Conservation (phyloP, 805 yeast genomes). For the Blastobotrys parvus region DNA sequence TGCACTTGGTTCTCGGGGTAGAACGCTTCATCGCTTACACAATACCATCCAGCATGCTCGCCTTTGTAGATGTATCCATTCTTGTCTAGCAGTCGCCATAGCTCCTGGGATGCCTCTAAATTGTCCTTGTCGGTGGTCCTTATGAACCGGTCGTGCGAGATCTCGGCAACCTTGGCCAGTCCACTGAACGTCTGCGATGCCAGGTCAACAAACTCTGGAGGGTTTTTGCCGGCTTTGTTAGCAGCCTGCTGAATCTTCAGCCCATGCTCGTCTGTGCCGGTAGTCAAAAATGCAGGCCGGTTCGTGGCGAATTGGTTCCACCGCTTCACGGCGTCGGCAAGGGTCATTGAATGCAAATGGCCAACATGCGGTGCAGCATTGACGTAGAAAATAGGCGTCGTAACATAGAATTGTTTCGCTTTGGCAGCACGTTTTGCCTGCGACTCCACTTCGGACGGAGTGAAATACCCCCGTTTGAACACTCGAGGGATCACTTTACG, state of each 20-base stretch:
- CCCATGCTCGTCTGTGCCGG: constrained; percentile 98
- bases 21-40: constrained; percentile 88
- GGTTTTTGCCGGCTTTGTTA: constrained; percentile 38
- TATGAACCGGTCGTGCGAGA: constrained; percentile 67
- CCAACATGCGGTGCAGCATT: constrained; percentile 95
- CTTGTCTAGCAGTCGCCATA: constrained; percentile 58
- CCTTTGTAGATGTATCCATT: constrained; percentile 74
- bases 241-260: constrained; percentile 89
- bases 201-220: constrained; percentile 65
- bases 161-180: constrained; percentile 50
- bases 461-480: neutral
- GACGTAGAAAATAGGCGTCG: constrained; percentile 94
- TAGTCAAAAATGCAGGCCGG: constrained; percentile 40
- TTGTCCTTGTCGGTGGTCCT: constrained; percentile 89
- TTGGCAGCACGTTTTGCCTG: neutral
- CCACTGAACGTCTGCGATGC: constrained; percentile 55
- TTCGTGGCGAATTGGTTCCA: constrained; percentile 45
- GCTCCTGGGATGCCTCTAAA: constrained; percentile 45
- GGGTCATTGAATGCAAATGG: constrained; percentile 78
- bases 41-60: constrained; percentile 88
- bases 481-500: too few species aligned
- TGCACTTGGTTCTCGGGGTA: constrained; percentile 73
- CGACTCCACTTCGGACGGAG: neutral
- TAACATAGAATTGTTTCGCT: constrained; percentile 40
- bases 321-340: constrained; percentile 70